Conservation (phyloP, 73 alveolate species). For the Paramecium octaurelia region DNA sequence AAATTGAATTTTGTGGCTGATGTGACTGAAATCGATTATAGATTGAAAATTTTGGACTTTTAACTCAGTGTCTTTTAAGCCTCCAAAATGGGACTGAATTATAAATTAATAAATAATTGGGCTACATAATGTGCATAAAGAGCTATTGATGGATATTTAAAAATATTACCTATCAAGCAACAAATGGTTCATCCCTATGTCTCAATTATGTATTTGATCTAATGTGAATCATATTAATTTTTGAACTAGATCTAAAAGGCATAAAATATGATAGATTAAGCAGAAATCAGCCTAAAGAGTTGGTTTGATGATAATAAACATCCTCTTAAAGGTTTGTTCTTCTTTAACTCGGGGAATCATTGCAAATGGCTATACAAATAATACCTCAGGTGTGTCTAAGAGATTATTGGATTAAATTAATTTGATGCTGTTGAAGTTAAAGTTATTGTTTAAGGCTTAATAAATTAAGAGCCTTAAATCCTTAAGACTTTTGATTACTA, state of each 20-base stretch:
- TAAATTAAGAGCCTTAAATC: background rate
- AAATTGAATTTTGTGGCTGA: background rate
- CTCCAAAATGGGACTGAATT: background rate
- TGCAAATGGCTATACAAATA: background rate
- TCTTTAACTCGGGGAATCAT: background rate
- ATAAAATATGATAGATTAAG: background rate
- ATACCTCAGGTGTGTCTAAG: background rate
- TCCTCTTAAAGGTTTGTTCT: conserved; percentile 11
- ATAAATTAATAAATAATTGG: conserved; percentile 28
- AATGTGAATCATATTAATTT: background rate
- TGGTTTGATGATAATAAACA: conserved; percentile 26
- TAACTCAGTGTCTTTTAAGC: background rate
- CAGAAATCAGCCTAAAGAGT: background rate
- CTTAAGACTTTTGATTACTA: background rate
- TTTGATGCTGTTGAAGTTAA: background rate
- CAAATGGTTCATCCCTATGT: background rate
- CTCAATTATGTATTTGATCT: background rate
- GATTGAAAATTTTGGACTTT: background rate
- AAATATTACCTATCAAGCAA: background rate
- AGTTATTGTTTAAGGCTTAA: background rate
- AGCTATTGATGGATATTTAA: conserved; percentile 2
- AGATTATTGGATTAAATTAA: background rate
- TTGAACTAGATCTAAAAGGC: background rate
- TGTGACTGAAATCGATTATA: background rate
- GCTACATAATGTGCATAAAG: background rate